phyloP scores from a whole-genome alignment of 2,329 filamentous ascomycete species.

The Zymoseptoria tritici region DNA sequence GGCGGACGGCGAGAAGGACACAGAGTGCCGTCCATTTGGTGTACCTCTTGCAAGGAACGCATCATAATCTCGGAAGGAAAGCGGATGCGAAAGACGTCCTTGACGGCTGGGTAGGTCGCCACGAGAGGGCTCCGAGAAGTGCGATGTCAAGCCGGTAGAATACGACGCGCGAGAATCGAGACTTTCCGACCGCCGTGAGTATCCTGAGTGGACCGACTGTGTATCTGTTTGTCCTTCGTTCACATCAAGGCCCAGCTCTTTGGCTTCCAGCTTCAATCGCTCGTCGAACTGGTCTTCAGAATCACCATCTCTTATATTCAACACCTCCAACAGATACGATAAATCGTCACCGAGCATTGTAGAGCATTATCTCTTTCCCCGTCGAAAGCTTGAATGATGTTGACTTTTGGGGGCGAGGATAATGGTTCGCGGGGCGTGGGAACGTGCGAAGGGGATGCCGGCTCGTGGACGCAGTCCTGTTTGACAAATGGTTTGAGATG shows the following conservation, averaged over 20 bases:
- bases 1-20: slow-evolving; percentile 24
- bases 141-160: slow-evolving; percentile 30
- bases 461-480: no score
- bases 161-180: slow-evolving; percentile 27
- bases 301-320: slow-evolving; percentile 22
- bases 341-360: slow-evolving; percentile 13
- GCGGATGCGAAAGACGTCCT: slow-evolving; percentile 17
- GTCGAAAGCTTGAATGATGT: background rate
- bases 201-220: slow-evolving; percentile 5
- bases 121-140: slow-evolving; percentile 26
- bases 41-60: slow-evolving; percentile 24
- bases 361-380: background rate
- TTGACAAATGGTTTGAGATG: background rate
- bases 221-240: slow-evolving; percentile 2
- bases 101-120: slow-evolving; percentile 14
- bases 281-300: slow-evolving; percentile 26
- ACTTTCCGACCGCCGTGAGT: slow-evolving; percentile 25
- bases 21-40: slow-evolving; percentile 19
- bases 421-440: background rate
- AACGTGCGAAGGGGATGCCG: background rate
- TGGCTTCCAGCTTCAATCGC: slow-evolving; percentile 20
- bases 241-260: slow-evolving; percentile 22
- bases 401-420: background rate
- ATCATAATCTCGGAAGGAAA: slow-evolving; percentile 30
- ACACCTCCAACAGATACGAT: slow-evolving; percentile 25